Evolutionary conservation across 352 stramenopile genomes (phyloP).

Genomic region (Saprolegnia diclina): DNA sequence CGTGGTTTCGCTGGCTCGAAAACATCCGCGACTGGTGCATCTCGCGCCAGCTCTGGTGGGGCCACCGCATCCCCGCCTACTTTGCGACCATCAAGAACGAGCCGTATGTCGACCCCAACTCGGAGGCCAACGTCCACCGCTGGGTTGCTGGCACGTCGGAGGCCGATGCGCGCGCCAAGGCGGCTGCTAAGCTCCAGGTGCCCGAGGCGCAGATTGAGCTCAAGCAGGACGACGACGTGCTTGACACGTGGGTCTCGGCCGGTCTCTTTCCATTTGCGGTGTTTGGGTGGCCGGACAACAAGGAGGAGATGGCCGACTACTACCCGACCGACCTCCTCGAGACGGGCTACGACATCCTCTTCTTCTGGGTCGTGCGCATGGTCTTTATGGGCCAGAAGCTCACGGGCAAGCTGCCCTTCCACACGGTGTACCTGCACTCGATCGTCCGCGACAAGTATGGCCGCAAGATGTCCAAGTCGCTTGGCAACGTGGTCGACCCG

Average conservation of each 20-base stretch:
- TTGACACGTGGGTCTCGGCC: slow-evolving; percentile 99
- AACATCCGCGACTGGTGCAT: slow-evolving; percentile 99
- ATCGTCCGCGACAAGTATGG: slow-evolving; percentile 99
- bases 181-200: slow-evolving; percentile 73
- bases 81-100: slow-evolving; percentile 63
- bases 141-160: slow-evolving; percentile 95
- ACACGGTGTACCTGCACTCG: slow-evolving; percentile 97
- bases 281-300: slow-evolving; percentile 91
- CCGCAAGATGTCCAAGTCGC: slow-evolving; percentile 99
- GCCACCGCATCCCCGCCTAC: slow-evolving; percentile 99
- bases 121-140: slow-evolving; percentile 56
- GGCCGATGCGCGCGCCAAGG: slow-evolving; percentile 87
- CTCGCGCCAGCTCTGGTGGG: slow-evolving; percentile 99
- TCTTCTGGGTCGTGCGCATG: slow-evolving; percentile 99
- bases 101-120: slow-evolving; percentile 33
- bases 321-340: slow-evolving; percentile 78
- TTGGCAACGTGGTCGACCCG: slow-evolving; percentile 99
- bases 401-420: slow-evolving; percentile 95
- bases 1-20: slow-evolving; percentile 98
- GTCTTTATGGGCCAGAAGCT: slow-evolving; percentile 98
- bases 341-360: slow-evolving; percentile 98
- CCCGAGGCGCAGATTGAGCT: slow-evolving; percentile 74
- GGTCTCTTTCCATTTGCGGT: slow-evolving; percentile 94
- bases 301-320: slow-evolving; percentile 31
- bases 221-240: slow-evolving; percentile 96